A percentile compares a stretch with the other conserved stretches of the same genome.
phyloP scores from a whole-genome alignment of 495 filamentous ascomycete species.

The Penicillium paradoxum region DNA sequence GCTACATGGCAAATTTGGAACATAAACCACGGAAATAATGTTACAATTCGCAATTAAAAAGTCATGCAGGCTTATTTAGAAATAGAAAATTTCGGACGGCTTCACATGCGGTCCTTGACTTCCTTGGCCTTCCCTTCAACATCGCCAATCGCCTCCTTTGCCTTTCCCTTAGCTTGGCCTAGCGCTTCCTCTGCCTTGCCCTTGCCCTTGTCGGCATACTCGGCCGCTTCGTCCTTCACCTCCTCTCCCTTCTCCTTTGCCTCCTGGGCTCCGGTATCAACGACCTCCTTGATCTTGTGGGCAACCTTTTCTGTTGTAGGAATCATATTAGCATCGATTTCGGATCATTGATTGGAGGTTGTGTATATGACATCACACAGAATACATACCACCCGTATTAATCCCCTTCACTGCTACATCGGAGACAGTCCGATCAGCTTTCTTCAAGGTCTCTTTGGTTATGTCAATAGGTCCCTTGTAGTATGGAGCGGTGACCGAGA shows the following conservation, averaged over 20 bases:
- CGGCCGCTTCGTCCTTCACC: conserved; percentile 38
- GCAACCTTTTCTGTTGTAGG: conserved; percentile 40
- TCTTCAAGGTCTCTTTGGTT: conserved; percentile 53
- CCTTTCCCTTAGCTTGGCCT: conserved; percentile 39
- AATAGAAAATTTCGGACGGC: neutral
- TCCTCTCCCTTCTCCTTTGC: conserved; percentile 34
- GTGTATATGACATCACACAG: neutral
- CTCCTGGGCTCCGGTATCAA: conserved; percentile 30
- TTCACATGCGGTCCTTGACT: conserved; percentile 28
- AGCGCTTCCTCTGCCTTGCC: conserved; percentile 37
- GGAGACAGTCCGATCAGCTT: conserved; percentile 50
- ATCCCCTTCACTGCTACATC: conserved; percentile 57
- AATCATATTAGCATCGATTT: conserved; percentile 5
- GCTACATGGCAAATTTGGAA: no score
- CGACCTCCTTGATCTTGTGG: conserved; percentile 34
- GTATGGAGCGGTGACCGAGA: conserved; percentile 28
- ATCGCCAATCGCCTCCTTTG: conserved; percentile 32
- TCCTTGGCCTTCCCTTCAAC: conserved; percentile 41
- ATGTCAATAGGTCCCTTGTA: conserved; percentile 41
- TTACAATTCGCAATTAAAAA: conserved; percentile 7
- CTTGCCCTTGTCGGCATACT: conserved; percentile 40
- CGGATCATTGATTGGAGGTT: neutral
- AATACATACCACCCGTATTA: conserved; percentile 50
- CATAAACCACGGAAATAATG: neutral
- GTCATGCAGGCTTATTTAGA: neutral